Evolutionary conservation across 164 flowering plant genomes (phyloP), one percentile per base, ranked within the genome.

Genomic region (Magnolia sinica): DNA sequence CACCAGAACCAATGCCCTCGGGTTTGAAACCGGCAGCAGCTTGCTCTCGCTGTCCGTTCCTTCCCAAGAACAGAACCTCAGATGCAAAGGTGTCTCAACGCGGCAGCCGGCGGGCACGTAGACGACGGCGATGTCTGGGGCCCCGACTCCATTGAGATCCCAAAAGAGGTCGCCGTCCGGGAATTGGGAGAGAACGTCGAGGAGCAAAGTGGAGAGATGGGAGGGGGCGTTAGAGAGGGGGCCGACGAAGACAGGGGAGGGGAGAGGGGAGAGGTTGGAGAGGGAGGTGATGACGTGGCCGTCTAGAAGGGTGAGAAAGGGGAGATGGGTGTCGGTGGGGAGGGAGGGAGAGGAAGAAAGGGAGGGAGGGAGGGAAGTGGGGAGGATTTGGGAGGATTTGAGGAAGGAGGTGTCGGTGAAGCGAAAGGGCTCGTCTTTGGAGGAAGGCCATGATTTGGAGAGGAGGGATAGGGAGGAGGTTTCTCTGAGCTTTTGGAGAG

Each of bases 81-180:
- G 83, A 80, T 83, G 79, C 70, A 91, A 61, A 0, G 91, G 88
- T 10, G 64, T 75, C 71, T 91, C 90, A 7, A 91, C 88, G 50
- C 64, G 63, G 79, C 90, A 87, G 23, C 92, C 97, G 1, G 82
- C 86, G 1, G 98, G 95, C 70, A 96, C 97, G 79, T 83, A 89
- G 68, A 95, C 85, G 50, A 93, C 87, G 37, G 85, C 71, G 82
- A 91, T 81, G 81, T 93, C 98, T 4, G 92, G 94, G 0, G 97
- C 89, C 19, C 99, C 98, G 51, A 96, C 77, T 7, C 99, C 97
- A 84, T 93, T 96, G 68, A 93, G 85, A 8, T 91, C 91, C 93
- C 94, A 92, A 80, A 96, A 96, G 83, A 96, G 80, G 78, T 96
- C 95, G 9, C 92, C 94, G 20, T 83, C 85, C 1, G 79, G 76